Evolutionary conservation across 169 alveolate genomes (phyloP), one percentile per base, ranked within the genome.

Genomic region (Eimeria praecox): DNA sequence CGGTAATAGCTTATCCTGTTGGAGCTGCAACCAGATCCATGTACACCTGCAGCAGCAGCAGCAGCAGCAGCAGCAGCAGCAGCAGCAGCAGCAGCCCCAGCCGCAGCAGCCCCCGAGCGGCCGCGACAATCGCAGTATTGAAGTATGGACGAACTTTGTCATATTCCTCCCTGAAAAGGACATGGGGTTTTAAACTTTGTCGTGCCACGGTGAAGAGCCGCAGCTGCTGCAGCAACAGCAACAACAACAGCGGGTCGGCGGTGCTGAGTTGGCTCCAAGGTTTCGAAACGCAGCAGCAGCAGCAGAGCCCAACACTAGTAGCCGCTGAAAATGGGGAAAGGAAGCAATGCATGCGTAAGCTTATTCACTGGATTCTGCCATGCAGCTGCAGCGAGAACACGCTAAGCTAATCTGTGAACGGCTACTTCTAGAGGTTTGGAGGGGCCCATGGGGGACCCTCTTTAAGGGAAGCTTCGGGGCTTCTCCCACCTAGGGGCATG

Each of bases 261-360:
- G 22, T 5, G 5, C 33, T 46, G 78, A 66, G 78, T 66, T 66
- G 78, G 46, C n/a, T n/a, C n/a, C n/a, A n/a, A n/a, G n/a, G n/a
- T 18, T 59, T 59, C 22, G 22, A 27, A 24, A 33, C 20, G 54
- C 90, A 85, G 42, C 78, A 85, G 35, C 59, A 33, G 71, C 78
- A 33, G 92, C 75, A 54, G 59, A 8, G 14, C 69, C 22, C 20
- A 35, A 42, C 80, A 56, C 78, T 38, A 56, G 59, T 24, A n/a
- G 59, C 38, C 38, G 86, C 62, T 20, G 86, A 92, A 62, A 44
- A 92, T 92, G 96, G 96, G 96, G 73, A 92, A 92, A 93, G 96
- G 96, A 24, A 92, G 96, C 96, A 92, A 92, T 59, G 96, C 96
- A 8, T 92, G 96, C 93, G 96, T 92, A 92, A 92, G 96, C 78